A percentile compares a stretch with the other conserved stretches of the same genome.
phyloP scores from a whole-genome alignment of 257 asterid genomes.

The Salvia hispanica region DNA sequence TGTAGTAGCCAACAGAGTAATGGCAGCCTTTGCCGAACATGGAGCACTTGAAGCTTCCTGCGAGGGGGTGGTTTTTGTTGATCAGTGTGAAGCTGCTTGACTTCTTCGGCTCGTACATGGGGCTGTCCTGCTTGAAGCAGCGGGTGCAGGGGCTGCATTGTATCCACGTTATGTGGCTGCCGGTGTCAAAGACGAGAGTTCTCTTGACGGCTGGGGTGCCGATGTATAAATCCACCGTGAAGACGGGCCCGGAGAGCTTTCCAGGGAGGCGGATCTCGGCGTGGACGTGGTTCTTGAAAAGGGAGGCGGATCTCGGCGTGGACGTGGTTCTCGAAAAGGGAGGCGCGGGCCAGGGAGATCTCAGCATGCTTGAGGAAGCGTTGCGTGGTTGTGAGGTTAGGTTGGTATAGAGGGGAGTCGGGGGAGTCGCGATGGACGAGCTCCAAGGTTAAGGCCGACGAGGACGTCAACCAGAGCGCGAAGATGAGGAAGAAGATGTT shows the following conservation, averaged over 20 bases:
- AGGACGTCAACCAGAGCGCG: background rate
- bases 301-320: slow-evolving; percentile 18
- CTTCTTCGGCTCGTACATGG: slow-evolving; percentile 16
- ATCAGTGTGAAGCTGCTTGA: slow-evolving; percentile 24
- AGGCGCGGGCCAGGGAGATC: slow-evolving; percentile 30
- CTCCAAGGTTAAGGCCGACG: slow-evolving; percentile 31
- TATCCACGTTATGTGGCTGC: slow-evolving; percentile 39
- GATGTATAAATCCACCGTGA: slow-evolving; percentile 39
- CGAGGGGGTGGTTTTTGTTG: background rate
- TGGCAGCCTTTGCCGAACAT: background rate
- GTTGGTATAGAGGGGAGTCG: slow-evolving; percentile 36
- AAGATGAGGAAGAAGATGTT: slow-evolving; percentile 13
- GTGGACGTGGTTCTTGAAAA: no score
- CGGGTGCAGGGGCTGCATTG: slow-evolving; percentile 41
- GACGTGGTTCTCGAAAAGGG: background rate
- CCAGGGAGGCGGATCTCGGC: slow-evolving; percentile 18
- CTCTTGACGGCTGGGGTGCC: slow-evolving; percentile 36
- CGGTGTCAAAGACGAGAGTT: slow-evolving; percentile 42
- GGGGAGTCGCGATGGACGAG: slow-evolving; percentile 45
- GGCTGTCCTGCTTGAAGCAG: slow-evolving; percentile 38
- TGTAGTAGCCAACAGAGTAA: slow-evolving; percentile 12
- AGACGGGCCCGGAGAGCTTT: background rate
- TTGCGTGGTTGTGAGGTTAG: slow-evolving; percentile 38
- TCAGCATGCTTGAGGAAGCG: slow-evolving; percentile 27
- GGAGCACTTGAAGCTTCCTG: slow-evolving; percentile 21